A percentile compares a stretch with the other conserved stretches of the same genome.
Conservation (phyloP, 1,284 basidiomycete species). For the Pyrrhoderma lamaoense region DNA sequence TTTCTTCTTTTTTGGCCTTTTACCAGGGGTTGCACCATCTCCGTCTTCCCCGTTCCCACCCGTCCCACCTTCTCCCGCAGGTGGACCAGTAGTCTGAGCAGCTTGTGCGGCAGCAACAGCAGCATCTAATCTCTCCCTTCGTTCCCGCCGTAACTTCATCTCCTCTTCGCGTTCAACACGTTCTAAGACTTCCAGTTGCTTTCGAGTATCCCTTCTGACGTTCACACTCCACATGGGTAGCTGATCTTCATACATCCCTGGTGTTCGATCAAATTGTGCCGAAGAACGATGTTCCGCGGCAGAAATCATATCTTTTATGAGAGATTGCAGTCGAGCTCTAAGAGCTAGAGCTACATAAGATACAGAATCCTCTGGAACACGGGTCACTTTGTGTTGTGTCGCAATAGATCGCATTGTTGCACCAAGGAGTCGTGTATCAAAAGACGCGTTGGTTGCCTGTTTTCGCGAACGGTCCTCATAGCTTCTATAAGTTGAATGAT, state of each 20-base stretch:
- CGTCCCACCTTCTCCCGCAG: slow-evolving; percentile 25
- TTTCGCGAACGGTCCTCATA: slow-evolving; percentile 70
- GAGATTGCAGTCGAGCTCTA: slow-evolving; percentile 63
- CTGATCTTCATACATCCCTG: slow-evolving; percentile 54
- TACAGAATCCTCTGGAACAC: slow-evolving; percentile 62
- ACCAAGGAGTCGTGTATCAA: slow-evolving; percentile 55
- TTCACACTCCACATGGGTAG: slow-evolving; percentile 68
- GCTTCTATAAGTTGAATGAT: slow-evolving; percentile 47
- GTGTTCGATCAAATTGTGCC: slow-evolving; percentile 60
- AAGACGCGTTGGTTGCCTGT: slow-evolving; percentile 55
- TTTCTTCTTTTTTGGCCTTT: slow-evolving; percentile 74
- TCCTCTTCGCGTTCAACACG: slow-evolving; percentile 77
- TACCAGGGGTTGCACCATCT: slow-evolving; percentile 40
- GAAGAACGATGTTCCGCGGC: slow-evolving; percentile 66
- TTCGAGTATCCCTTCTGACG: slow-evolving; percentile 65
- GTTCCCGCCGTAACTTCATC: slow-evolving; percentile 57
- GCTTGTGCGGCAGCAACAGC: slow-evolving; percentile 57
- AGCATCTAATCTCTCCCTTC: slow-evolving; percentile 66
- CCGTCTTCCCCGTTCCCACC: slow-evolving; percentile 29
- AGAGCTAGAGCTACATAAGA: slow-evolving; percentile 75
- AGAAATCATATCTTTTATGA: slow-evolving; percentile 62
- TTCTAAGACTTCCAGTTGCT: slow-evolving; percentile 68
- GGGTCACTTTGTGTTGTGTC: slow-evolving; percentile 54
- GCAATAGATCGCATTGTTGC: slow-evolving; percentile 57
- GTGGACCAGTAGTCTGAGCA: slow-evolving; percentile 25